Percentiles rank a stretch among this genome's conserved stretches.
These are phyloP conservation scores for Dendrobium nobile DNA, from an alignment of 106 monocot genomes.

Conservation along the genomic window DNA sequence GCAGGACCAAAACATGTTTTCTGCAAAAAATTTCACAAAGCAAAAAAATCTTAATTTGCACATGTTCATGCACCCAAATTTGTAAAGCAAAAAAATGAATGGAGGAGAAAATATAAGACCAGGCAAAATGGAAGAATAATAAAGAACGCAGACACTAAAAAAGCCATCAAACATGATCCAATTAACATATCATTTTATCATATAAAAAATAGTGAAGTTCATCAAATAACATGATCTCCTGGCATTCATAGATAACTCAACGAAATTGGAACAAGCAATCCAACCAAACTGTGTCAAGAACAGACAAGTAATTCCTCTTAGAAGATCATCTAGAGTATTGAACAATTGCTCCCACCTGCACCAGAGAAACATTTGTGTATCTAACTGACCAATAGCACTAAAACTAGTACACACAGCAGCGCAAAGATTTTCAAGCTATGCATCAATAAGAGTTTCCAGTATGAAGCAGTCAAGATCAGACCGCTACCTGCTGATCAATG, in stretches of 20 bases:
- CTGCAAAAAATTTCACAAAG: no score
- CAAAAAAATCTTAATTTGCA: no score
- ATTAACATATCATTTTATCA: neutral
- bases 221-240: constrained; percentile 4
- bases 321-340: neutral
- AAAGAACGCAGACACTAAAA: neutral
- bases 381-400: neutral
- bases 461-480: neutral
- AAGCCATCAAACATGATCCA: neutral
- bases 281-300: neutral
- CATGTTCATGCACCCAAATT: no score
- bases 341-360: neutral
- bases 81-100: no score
- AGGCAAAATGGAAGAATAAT: neutral
- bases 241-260: neutral
- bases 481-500: neutral
- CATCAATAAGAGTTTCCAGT: neutral
- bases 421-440: neutral
- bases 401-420: neutral
- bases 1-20: no score
- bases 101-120: no score
- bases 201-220: neutral
- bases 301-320: neutral
- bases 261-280: neutral
- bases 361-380: neutral